Base-by-base conservation (phyloP, 1,284 basidiomycete genomes). In the Ustilago cynodontis region DNA sequence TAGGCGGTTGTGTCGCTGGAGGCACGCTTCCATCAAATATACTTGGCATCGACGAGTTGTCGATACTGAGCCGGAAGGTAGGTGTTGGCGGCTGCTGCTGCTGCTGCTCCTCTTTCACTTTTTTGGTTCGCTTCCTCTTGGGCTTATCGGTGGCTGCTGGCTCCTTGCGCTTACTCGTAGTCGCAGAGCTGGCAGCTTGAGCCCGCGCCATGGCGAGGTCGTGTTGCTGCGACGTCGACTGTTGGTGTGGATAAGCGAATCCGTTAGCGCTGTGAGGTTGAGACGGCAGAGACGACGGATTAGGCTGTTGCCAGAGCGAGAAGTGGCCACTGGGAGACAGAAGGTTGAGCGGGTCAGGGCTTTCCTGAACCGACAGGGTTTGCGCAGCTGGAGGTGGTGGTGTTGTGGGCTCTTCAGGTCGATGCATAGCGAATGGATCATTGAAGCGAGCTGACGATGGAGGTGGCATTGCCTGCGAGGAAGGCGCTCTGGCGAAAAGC, bases 271-370 rank as follows among this genome's bases (percentile, higher is more conserved):
- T 14, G 11, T 54, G 50, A 7, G 59, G 39, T 29, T 55, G 65
- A 22, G 65, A 49, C 18, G 47, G 51, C 11, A 58, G 35, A 1
- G 66, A 35, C 24, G 59, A 13, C 7, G 45, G 18, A 41, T 26
- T 22, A 4, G 39, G 67, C 14, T 59, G 60, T 43, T 71, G 69
- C 73, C 69, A 71, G 31, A 71, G 64, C 9, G 69, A 68, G 28
- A 60, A 63, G 33, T 68, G 65, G 14, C 29, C 51, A 41, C 69
- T 61, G 18, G 73, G 73, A 7, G 69, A 71, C 24, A 77, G 65
- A 37, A 77, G 37, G 24, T 75, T 78, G 64, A 78, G 71, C 1
- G 76, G 76, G 59, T 78, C 76, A 18, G 76, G 76, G 45, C 76
- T 78, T 26, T 78, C 71, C 39, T 75, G 72, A 4, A 71, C 64